phyloP scores from a whole-genome alignment of 2,329 filamentous ascomycete species.

The Neonectria ditissima region DNA sequence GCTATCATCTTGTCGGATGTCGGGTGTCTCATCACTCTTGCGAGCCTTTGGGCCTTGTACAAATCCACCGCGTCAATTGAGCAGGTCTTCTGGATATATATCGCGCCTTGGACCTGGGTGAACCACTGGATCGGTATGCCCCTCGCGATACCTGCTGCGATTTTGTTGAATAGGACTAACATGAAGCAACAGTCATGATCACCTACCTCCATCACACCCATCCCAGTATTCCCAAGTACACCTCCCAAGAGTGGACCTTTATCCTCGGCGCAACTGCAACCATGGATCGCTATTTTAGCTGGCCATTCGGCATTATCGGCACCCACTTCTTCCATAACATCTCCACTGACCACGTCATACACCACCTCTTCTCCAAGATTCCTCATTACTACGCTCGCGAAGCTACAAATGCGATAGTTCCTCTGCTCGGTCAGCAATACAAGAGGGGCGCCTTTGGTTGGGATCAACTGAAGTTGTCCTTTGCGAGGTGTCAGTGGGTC shows the following conservation, averaged over 20 bases:
- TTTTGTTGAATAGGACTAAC: background rate
- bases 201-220: conserved; percentile 98
- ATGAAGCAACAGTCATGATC: conserved; percentile 79
- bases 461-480: too few relatives aligned
- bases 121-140: conserved; percentile 94
- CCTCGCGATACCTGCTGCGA: background rate
- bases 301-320: conserved; percentile 86
- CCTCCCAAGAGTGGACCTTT: conserved; percentile 88
- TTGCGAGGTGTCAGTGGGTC: too few relatives aligned
- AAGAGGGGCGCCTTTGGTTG: too few relatives aligned
- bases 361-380: conserved; percentile 96
- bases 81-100: conserved; percentile 65
- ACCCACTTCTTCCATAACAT: conserved; percentile 93
- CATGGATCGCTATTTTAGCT: conserved; percentile 81
- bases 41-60: too few relatives aligned
- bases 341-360: conserved; percentile 96
- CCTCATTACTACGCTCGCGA: conserved; percentile 98
- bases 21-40: too few relatives aligned
- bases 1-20: conserved; percentile 68
- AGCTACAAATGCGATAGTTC: conserved; percentile 92
- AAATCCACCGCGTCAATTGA: too few relatives aligned
- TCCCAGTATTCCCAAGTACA: conserved; percentile 92
- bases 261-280: conserved; percentile 93
- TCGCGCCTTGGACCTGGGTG: conserved; percentile 80
- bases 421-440: conserved; percentile 39